Evolutionary conservation across 2,329 filamentous ascomycete genomes (phyloP), one percentile per base, ranked within the genome.

Genomic region (Amauroascus verrucosus): DNA sequence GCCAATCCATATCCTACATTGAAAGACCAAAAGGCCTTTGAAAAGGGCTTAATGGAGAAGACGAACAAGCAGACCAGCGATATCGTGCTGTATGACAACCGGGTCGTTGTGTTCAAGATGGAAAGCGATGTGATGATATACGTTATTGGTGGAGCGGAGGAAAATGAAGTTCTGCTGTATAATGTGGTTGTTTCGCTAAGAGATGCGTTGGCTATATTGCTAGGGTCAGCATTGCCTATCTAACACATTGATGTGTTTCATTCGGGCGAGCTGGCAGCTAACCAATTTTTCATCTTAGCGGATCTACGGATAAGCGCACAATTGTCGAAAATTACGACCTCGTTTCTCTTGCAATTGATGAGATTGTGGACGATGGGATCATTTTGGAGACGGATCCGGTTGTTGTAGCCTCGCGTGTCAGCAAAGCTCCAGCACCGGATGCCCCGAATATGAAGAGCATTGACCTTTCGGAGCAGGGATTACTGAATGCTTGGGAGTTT

Each of bases 261-360:
- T 20, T 37, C 22, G 14, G 9, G 26, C 33, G 32, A 30, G 48
- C 24, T 28, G 18, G 11, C 8, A 22, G 22, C 22, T 38, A 38
- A 38, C 20, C 13, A 14, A 16, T 40, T 24, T 16, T 6, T 28
- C n/a, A 11, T 37, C 46, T 51, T 61, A 95, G 88, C 72, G 91
- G 94, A 79, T 88, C 88, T 32, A 90, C 94, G 48, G 93, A 98
- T 76, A 96, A 96, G 79, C 85, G 93, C 61, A 97, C 93, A 54
- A 89, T 97, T 61, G 85, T 97, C 65, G 93, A 98, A 74, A 97
- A 97, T 79, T 98, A 97, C 77, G 93, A 97, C 71, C 80, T 97
- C 20, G 87, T 96, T 58, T 86, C 89, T 13, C 81, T 98, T 51
- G 88, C 90, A 43, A 87, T 98, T 59, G 93, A 98, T 70, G 93